Evolutionary conservation across 2,329 filamentous ascomycete genomes (phyloP), one percentile per base, ranked within the genome.

Genomic region (Ascochyta koolunga): DNA sequence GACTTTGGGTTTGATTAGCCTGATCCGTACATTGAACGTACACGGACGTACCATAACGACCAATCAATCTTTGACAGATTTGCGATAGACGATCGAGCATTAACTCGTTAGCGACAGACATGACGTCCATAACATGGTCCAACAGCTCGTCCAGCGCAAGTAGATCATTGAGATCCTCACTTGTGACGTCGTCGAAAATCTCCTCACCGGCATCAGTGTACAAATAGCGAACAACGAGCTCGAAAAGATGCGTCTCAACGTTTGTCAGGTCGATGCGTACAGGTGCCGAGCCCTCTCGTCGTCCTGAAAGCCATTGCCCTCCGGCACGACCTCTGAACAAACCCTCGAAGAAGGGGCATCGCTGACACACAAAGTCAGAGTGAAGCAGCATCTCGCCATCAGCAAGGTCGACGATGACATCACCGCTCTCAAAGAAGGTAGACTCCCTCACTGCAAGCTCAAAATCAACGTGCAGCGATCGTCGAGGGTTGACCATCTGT

Each of bases 61-160:
- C 93, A 54, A 98, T 84, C 19, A 92, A 78, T 54, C 85, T 86
- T 71, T 99, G 95, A 72, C 95, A 98, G 24, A 96, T 86, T 71
- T 96, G 90, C 5, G 91, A 91, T 5, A 99, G 78, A 6, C 93
- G 84, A 70, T 97, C 92, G 40, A 99, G 83, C 93, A 99, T 97
- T 52, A 99, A 79, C 74, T 99, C 93, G 69, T 99, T 95, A 11
- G 93, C 91, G 46, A 91, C 88, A 50, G 86, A 86, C 83, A 98
- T 88, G 38, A 98, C 90, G 64, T 96, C 92, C 77, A 98, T 83
- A 8, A 97, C 83, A n/a, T 95, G 79, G 64, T 98, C 92, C 4
- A 93, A 86, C 59, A 96, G 92, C 39, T 92, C 89, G 61, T 97
- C 92, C 5, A 96, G 61, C 21, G 73, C 73, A 13, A 75, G 62